These are phyloP conservation scores for Phyllosticta citribraziliensis DNA, from an alignment of 2,329 filamentous ascomycete genomes.

Conservation along the genomic window DNA sequence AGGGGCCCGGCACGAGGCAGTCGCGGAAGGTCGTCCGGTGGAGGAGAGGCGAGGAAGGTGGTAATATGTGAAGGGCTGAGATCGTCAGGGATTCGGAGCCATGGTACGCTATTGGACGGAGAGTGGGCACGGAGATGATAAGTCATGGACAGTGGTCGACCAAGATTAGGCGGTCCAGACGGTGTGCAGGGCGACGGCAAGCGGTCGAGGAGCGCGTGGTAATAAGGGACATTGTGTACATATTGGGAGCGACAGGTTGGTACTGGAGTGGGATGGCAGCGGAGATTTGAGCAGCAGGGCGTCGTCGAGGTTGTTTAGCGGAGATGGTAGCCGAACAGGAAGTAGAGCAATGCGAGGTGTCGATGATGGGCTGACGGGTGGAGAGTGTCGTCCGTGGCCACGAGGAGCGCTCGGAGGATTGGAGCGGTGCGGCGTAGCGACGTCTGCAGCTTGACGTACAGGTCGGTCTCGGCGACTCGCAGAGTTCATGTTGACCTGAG, in stretches of 20 bases:
- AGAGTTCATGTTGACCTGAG: neutral
- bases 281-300: neutral
- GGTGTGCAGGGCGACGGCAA: neutral
- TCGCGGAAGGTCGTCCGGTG: neutral
- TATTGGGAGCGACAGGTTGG: neutral
- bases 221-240: neutral
- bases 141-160: neutral
- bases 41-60: neutral
- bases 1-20: neutral
- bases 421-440: neutral
- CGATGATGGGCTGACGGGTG: neutral
- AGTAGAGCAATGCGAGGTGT: neutral
- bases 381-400: neutral
- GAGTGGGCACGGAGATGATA: neutral
- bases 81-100: constrained; percentile 8
- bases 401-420: neutral
- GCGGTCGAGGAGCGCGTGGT: neutral
- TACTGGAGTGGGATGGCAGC: neutral
- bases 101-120: neutral
- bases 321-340: neutral
- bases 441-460: neutral
- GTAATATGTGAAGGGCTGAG: constrained; percentile 11
- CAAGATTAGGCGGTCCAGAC: neutral
- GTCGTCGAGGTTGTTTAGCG: neutral
- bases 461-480: too few relatives aligned